Conservation (phyloP, 2,329 filamentous ascomycete genomes). For the Aureobasidium leucospermi region DNA sequence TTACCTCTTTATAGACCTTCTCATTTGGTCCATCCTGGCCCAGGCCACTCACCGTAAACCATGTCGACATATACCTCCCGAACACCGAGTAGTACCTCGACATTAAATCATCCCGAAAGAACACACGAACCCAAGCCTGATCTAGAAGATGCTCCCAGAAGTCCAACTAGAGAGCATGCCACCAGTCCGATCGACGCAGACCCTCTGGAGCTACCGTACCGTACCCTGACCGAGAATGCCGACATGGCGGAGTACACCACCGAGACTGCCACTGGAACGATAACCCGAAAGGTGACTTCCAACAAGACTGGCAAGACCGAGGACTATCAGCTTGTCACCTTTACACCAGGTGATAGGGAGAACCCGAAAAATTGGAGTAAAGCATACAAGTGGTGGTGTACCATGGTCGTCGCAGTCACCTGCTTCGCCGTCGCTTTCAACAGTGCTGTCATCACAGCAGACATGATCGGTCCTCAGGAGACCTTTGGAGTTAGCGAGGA, state of each 20-base stretch:
- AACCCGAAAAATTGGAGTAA: slow-evolving; percentile 42
- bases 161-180: neutral
- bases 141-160: neutral
- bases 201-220: slow-evolving; percentile 18
- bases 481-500: slow-evolving; percentile 64
- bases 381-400: slow-evolving; percentile 46
- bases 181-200: neutral
- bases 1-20: neutral
- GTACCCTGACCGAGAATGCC: slow-evolving; percentile 17
- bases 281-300: slow-evolving; percentile 21
- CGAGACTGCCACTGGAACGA: slow-evolving; percentile 18
- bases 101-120: neutral
- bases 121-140: neutral
- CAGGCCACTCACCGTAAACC: neutral
- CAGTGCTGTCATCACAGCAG: slow-evolving; percentile 71
- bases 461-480: slow-evolving; percentile 56
- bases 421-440: slow-evolving; percentile 43
- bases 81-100: neutral
- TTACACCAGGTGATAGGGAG: slow-evolving; percentile 48
- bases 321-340: slow-evolving; percentile 59
- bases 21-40: neutral
- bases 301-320: slow-evolving; percentile 20
- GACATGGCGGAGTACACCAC: slow-evolving; percentile 24
- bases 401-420: slow-evolving; percentile 67
- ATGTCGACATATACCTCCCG: neutral